These are phyloP conservation scores for Osmozyma mogii DNA, from an alignment of 805 yeast genomes.

Conservation along the genomic window DNA sequence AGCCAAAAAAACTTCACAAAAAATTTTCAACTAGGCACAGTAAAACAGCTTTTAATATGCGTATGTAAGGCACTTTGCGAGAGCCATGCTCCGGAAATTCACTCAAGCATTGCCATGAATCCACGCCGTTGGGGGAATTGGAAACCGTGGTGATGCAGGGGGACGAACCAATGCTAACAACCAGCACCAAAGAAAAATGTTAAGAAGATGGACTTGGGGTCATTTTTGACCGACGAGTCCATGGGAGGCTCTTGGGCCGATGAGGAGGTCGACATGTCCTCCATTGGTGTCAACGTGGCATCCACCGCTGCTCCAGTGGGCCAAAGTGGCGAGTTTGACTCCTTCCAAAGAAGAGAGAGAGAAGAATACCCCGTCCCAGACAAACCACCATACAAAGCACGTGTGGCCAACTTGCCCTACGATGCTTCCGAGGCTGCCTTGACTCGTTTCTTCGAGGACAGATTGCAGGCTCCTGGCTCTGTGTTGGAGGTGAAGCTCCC, in stretches of 20 bases:
- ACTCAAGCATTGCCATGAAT: too few relatives aligned
- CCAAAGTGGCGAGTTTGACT: constrained; percentile 11
- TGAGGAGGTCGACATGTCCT: constrained; percentile 63
- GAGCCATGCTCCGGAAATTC: too few relatives aligned
- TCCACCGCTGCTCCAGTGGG: constrained; percentile 11
- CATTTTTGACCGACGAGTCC: constrained; percentile 72
- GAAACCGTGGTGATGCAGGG: too few relatives aligned
- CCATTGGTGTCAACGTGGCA: constrained; percentile 46
- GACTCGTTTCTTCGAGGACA: constrained; percentile 52
- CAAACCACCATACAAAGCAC: constrained; percentile 86
- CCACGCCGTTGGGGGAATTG: too few relatives aligned
- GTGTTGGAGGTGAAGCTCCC: constrained; percentile 67
- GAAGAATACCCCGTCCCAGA: constrained; percentile 83
- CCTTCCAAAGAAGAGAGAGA: constrained; percentile 38
- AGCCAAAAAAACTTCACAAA: too few relatives aligned
- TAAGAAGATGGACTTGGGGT: constrained; percentile 73
- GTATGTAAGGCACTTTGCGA: too few relatives aligned
- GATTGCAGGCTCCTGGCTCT: constrained; percentile 41
- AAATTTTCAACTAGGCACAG: too few relatives aligned
- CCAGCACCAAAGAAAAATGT: constrained; percentile 47
- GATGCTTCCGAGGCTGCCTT: constrained; percentile 62
- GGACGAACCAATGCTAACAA: constrained; percentile 10
- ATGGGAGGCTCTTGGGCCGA: constrained; percentile 83
- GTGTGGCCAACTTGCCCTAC: constrained; percentile 80
- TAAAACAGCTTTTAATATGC: too few relatives aligned